These are phyloP conservation scores for Claviceps sp. DNA, from an alignment of 2,329 filamentous ascomycete species.

Conservation along the genomic window DNA sequence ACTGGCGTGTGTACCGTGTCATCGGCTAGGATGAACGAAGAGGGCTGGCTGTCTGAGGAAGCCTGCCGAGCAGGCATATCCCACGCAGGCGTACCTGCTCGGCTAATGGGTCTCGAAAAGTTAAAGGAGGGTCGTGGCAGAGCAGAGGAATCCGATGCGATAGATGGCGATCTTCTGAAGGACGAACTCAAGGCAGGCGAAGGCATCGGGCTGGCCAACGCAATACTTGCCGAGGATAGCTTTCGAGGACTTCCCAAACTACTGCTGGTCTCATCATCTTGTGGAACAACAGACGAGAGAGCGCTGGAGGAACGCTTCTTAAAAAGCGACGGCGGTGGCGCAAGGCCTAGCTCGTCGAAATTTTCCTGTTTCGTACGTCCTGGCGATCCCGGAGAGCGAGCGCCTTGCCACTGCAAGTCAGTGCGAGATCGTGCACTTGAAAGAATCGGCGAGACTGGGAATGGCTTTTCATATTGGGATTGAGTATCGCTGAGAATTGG, in stretches of 20 bases:
- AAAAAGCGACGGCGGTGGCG: conserved; percentile 36
- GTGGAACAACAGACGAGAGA: conserved; percentile 50
- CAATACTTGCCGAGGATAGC: conserved; percentile 55
- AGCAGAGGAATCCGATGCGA: conserved; percentile 67
- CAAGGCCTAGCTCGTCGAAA: conserved; percentile 36
- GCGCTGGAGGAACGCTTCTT: conserved; percentile 44
- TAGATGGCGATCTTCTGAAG: conserved; percentile 67
- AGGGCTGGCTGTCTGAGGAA: conserved; percentile 54
- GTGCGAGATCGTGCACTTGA: conserved; percentile 22
- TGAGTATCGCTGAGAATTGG: conserved; percentile 31
- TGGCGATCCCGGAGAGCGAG: conserved; percentile 26
- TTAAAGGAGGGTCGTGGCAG: conserved; percentile 71
- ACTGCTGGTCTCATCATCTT: conserved; percentile 53
- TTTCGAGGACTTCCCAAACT: conserved; percentile 53
- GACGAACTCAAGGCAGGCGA: conserved; percentile 46
- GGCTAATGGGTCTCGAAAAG: conserved; percentile 82
- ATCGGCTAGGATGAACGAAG: conserved; percentile 48
- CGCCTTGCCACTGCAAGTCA: conserved; percentile 20
- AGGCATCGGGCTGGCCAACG: conserved; percentile 27
- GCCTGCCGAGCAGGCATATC: conserved; percentile 48
- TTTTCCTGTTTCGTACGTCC: conserved; percentile 31
- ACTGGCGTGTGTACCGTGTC: conserved; percentile 56
- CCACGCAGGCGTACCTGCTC: conserved; percentile 46
- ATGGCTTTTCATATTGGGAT: conserved; percentile 15
- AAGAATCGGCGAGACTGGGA: conserved; percentile 16